These are phyloP conservation scores for Moringa oleifera DNA, from an alignment of 345 rosid genomes.

Conservation along the genomic window DNA sequence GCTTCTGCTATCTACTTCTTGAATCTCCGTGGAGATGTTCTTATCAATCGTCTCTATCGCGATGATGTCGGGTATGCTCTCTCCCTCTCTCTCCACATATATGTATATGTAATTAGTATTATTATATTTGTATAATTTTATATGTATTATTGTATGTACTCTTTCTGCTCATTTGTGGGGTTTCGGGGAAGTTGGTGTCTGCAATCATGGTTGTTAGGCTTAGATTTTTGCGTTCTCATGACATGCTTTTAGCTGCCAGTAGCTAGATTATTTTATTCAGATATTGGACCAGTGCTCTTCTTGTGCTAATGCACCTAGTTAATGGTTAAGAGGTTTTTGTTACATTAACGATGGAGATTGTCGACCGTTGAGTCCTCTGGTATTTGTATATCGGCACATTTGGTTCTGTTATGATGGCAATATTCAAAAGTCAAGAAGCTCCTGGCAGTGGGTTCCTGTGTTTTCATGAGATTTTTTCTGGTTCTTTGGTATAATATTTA, in stretches of 20 bases:
- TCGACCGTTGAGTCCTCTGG: not conserved
- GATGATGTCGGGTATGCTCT: conserved; percentile 87
- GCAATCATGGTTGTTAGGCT: no score
- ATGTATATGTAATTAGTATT: not conserved
- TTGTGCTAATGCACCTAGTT: not conserved
- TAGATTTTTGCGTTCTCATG: not conserved
- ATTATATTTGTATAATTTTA: no score
- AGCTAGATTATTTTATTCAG: no score
- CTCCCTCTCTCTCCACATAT: not conserved
- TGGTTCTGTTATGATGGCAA: no score
- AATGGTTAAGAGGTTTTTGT: not conserved
- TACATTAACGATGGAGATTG: no score
- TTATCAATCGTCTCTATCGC: conserved; percentile 95
- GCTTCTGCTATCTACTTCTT: conserved; percentile 98
- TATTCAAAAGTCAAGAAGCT: no score
- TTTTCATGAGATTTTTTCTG: no score
- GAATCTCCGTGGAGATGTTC: conserved; percentile 97
- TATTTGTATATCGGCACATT: no score
- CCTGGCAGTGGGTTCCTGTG: no score
- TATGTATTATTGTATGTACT: not conserved
- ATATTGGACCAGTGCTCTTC: no score
- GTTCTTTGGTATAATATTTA: no score
- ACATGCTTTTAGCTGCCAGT: not conserved
- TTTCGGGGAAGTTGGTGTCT: not conserved
- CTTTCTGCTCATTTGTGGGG: not conserved